Evolutionary conservation across 2,329 filamentous ascomycete species (phyloP), one percentile per base, ranked within the genome.

Genomic region (Neofusicoccum cordaticola): DNA sequence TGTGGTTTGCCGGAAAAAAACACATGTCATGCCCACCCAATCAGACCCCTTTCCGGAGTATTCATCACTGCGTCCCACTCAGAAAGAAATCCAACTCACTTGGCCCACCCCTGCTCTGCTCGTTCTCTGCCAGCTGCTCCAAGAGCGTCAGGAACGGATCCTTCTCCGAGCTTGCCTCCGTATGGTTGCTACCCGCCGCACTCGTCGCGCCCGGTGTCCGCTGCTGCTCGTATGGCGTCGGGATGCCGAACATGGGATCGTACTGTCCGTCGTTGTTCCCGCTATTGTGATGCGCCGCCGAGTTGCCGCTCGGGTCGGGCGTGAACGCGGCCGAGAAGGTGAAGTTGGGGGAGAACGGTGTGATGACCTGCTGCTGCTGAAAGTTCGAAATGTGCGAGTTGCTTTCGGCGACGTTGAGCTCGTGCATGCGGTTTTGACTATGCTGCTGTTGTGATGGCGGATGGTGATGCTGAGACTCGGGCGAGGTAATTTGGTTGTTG

Each of bases 121-220:
- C 91, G 71, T 92, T 93, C 76, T 95, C 91, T 0, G 91, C 91
- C 65, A 95, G 82, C 77, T 95, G 91, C 74, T 95, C 91, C 41
- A 95, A 79, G 47, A 95, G 78, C 67, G 86, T 90, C 45, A 95
- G 77, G 72, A 96, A 95, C 0, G 91, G 91, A 72, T 95, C 92
- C 27, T 65, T 60, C 37, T 65, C 63, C 22, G 45, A 51, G 41
- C 41, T 60, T 2, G 56, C 31, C 6, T 63, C 47, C 70, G 78
- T 79, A 57, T 79, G 74, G 58, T 73, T 74, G 13, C 72, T 75
- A n/a, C 73, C 75, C 48, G 74, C 75, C 12, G 77, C 77, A 64
- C 78, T 81, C n/a, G 76, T 73, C 34, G 73, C 79, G 52, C 79
- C 75, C 70, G 82, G 74, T 66, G 82, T 78, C 75, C 79, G 61